Base-by-base conservation (phyloP, 345 rosid genomes). In the Dimocarpus longan region DNA sequence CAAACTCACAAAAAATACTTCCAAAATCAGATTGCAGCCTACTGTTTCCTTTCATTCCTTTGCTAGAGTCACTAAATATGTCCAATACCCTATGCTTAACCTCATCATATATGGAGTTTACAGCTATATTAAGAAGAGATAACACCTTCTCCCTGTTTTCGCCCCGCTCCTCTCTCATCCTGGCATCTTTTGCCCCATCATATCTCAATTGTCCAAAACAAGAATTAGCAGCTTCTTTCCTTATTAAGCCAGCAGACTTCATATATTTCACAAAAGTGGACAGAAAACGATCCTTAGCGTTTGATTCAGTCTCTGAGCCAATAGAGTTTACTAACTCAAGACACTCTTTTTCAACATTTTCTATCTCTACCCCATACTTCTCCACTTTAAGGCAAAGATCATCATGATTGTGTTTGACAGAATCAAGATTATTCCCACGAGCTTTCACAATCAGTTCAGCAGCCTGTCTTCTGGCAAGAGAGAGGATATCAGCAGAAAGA, bases 241-340 rank as follows among this genome's bases (percentile, higher is more conserved):
- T 89, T 28, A 85, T 64, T 80, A 87, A 73, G 79, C 85, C 90
- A 63, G 88, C 84, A 84, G 91, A 89, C 74, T 88, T 92, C 90
- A 90, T 87, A 88, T 85, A 88, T 80, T 91, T 91, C 79, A 84
- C 63, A 82, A 93, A 88, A 87, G 92, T 85, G 76, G 85, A 87
- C 81, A 95, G 73, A 83, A 90, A 91, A 70, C 89, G 92, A 71
- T 87, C 96, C 90, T 88, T 93, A 62, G 93, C 92, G 85, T 88
- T 89, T 78, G 85, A 83, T 85, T 89, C 98, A 78, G 92, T 78
- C 79, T 88, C 93, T 66, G 80, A 82, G 74, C 90, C 93, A 77
- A 86, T 73, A 75, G 93, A 90, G 80, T 87, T 89, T 66, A 82
- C 88, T 64, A 95, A 80, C 82, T 91, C 94, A 69, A 85, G 80